Evolutionary conservation across 306 rosid genomes (phyloP), one percentile per base, ranked within the genome.

Genomic region (Acacia melanoxylon): DNA sequence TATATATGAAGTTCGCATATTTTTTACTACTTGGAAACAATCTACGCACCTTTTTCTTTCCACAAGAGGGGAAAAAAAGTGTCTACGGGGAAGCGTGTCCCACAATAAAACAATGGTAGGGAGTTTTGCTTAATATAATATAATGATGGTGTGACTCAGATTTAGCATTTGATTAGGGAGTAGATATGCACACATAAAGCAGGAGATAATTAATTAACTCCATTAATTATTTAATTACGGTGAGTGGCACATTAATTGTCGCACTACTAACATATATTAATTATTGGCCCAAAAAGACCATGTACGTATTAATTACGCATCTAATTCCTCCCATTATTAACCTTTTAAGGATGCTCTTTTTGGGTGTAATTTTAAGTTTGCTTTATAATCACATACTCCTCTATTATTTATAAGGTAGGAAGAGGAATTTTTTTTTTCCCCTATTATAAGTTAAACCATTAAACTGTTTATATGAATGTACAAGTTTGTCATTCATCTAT

Each of bases 361-460:
- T 37, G 8, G 41, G 8, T 37, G 41, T 37, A 6, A 37, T 37
- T 37, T 37, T 37, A 37, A 5, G 41, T 37, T 37, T 37, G 8
- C 8, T 37, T 37, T 37, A 37, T 37, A 37, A 37, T 1, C 41
- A 35, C 41, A 37, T 37, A 6, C 41, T 37, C 8, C 41, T 37
- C 41, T 37, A 0, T 35, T 35, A 5, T 35, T 4, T 35, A 37
- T 37, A 6, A 5, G 41, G 41, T 6, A 37, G 8, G 1, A 37
- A 0, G 41, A 37, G 41, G 41, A 6, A 37, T 7, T 5, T 6
- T 1, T 6, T 6, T 6, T 6, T 6, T 0, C 0, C 1, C 40
- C 41, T 37, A 37, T 37, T 0, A 35, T 35, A 37, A 5, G 41
- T 6, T 6, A 37, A 37, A 37, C 41, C 1, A 37, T 6, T 37